phyloP scores from a whole-genome alignment of 78 protist genomes.

The Dictyostelium intermedium region DNA sequence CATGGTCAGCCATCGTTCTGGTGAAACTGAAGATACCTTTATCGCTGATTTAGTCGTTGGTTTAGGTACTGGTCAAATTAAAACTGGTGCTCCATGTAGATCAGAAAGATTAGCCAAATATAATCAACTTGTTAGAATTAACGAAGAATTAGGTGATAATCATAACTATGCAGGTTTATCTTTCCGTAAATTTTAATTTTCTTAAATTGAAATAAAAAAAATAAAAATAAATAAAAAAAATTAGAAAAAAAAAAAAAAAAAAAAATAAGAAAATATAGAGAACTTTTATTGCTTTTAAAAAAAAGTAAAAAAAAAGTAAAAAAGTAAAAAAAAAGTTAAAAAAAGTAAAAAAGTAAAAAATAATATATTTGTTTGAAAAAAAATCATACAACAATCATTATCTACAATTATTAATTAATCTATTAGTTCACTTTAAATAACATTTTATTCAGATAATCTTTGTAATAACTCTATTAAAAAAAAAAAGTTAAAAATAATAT shows the following conservation, averaged over 20 bases:
- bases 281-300: too few relatives aligned
- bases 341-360: too few relatives aligned
- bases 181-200: slow-evolving; percentile 36
- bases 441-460: too few relatives aligned
- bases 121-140: slow-evolving; percentile 98
- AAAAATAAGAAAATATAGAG: too few relatives aligned
- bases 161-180: slow-evolving; percentile 75
- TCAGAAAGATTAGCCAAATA: slow-evolving; percentile 99
- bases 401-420: background rate
- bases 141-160: slow-evolving; percentile 66
- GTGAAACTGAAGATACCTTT: slow-evolving; percentile 98
- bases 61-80: slow-evolving; percentile 98
- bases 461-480: too few relatives aligned
- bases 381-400: too few relatives aligned
- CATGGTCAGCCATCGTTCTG: slow-evolving; percentile 98
- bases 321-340: too few relatives aligned
- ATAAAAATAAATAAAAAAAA: background rate
- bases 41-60: slow-evolving; percentile 99
- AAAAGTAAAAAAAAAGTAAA: too few relatives aligned
- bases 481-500: too few relatives aligned
- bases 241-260: background rate
- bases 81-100: slow-evolving; percentile 99
- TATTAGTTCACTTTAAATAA: too few relatives aligned
- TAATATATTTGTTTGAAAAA: too few relatives aligned
- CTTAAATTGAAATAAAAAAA: background rate